Evolutionary conservation across 306 rosid genomes (phyloP), one percentile per base, ranked within the genome.

Genomic region (Acacia acuminata): DNA sequence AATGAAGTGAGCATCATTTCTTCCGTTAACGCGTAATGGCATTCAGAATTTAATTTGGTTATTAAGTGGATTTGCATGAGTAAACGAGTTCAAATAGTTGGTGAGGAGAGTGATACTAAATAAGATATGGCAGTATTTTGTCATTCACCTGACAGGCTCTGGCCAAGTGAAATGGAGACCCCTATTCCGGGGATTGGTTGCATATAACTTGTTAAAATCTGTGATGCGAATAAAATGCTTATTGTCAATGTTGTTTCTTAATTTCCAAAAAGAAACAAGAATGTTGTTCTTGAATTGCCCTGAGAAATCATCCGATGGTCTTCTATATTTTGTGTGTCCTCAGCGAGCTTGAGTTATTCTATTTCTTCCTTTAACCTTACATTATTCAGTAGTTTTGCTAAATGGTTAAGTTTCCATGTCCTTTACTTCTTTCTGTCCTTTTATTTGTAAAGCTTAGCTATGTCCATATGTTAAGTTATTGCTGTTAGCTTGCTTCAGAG

Each of bases 1-100:
- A 27, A 40, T 84, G 83, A 64, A 77, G 71, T 71, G 50, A 80
- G 77, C 27, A 69, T 82, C 79, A 40, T 76, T 82, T 68, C 73
- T 79, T 34, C 30, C 22, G 34, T 72, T 73, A 40, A 47, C 50
- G 53, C 48, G 14, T 64, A 73, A 53, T 77, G 34, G 47, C 84
- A 75, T 74, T 60, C 27, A 77, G 73, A 17, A 40, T 40, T 14
- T 38, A 20, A 16, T 69, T 40, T 20, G 25, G 47, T 36, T 68
- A 20, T 68, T 38, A 2, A 36, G 51, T 69, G n/a, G 5, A 69
- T 40, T 38, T 44, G 48, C 51, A 69, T 40, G 30, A 40, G 50
- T 38, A n/a, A 40, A 40, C 15, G 51, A 40, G 19, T 69, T 40
- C 48, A 69, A 69, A 69, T 73, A 51, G 47, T 71, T 79, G 73